phyloP scores from a whole-genome alignment of 768 basidiomycete genomes.

The Agaricus sinodeliciosus region DNA sequence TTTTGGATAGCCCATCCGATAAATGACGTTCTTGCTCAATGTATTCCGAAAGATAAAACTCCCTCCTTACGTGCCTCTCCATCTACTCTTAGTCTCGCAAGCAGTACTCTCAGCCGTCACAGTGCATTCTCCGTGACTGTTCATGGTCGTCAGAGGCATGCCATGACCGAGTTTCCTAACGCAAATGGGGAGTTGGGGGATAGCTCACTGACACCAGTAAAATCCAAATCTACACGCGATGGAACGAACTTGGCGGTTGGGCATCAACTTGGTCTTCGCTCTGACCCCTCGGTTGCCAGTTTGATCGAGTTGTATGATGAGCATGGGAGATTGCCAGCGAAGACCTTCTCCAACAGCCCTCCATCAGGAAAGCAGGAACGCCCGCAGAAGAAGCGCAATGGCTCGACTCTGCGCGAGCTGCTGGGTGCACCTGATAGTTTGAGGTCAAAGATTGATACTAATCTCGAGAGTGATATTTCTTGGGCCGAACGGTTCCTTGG shows the following conservation, averaged over 20 bases:
- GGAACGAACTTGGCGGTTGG: slow-evolving; percentile 30
- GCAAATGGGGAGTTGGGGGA: slow-evolving; percentile 39
- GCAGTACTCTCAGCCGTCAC: slow-evolving; percentile 40
- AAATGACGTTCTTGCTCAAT: slow-evolving; percentile 33
- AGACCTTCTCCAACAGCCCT: slow-evolving; percentile 60
- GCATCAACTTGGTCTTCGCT: slow-evolving; percentile 53
- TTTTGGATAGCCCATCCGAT: slow-evolving; percentile 54
- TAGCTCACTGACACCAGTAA: slow-evolving; percentile 20
- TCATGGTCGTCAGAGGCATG: slow-evolving; percentile 43
- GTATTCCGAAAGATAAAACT: background rate
- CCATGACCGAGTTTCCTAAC: slow-evolving; percentile 59
- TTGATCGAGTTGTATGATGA: slow-evolving; percentile 70
- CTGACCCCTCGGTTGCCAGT: slow-evolving; percentile 75
- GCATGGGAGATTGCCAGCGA: slow-evolving; percentile 52
- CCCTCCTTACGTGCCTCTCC: slow-evolving; percentile 36
- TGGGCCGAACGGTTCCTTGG: slow-evolving; percentile 76
- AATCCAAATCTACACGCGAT: slow-evolving; percentile 24
- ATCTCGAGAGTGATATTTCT: slow-evolving; percentile 66
- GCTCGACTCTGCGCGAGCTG: slow-evolving; percentile 70
- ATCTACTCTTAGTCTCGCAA: slow-evolving; percentile 49
- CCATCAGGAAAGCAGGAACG: slow-evolving; percentile 25
- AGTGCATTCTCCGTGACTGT: slow-evolving; percentile 73
- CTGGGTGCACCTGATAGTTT: slow-evolving; percentile 46
- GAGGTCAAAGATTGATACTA: slow-evolving; percentile 29
- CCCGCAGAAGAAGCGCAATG: slow-evolving; percentile 47